These are phyloP conservation scores for Yarrowia deformans DNA, from an alignment of 805 yeast species.

Conservation along the genomic window DNA sequence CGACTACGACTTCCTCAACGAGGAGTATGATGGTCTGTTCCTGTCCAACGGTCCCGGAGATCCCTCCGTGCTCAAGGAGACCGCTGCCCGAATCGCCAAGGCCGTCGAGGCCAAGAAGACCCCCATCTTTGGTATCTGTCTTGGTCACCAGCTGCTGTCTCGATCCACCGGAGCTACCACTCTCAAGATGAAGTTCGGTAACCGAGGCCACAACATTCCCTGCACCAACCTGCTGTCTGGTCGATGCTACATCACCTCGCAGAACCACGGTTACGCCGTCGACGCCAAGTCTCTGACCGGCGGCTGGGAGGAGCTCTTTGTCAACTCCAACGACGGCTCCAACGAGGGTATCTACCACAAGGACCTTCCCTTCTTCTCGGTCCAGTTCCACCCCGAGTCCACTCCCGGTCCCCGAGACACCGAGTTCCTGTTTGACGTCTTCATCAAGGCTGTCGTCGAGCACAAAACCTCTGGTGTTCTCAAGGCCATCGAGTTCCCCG, in stretches of 20 bases:
- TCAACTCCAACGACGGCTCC: conserved; percentile 95
- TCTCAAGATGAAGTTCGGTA: conserved; percentile 91
- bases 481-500: conserved; percentile 88
- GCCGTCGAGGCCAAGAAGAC: conserved; percentile 72
- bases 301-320: conserved; percentile 94
- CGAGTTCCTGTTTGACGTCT: conserved; percentile 93
- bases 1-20: conserved; percentile 83
- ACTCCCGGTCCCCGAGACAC: conserved; percentile 99
- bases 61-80: conserved; percentile 81
- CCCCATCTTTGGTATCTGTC: conserved; percentile 96
- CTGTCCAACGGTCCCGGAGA: conserved; percentile 99
- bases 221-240: conserved; percentile 90
- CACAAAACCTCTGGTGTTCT: conserved; percentile 56
- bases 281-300: conserved; percentile 73
- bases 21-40: conserved; percentile 92
- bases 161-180: conserved; percentile 96
- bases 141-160: conserved; percentile 96
- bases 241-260: conserved; percentile 97
- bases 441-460: conserved; percentile 78
- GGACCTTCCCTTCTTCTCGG: conserved; percentile 89
- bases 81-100: conserved; percentile 65
- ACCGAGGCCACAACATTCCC: conserved; percentile 99
- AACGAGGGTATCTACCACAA: conserved; percentile 98
- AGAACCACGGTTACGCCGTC: conserved; percentile 98
- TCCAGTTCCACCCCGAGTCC: conserved; percentile 99